Percentiles rank a stretch among this genome's conserved stretches.
Conservation (phyloP, 805 yeast species). For the Candida boleticola region DNA sequence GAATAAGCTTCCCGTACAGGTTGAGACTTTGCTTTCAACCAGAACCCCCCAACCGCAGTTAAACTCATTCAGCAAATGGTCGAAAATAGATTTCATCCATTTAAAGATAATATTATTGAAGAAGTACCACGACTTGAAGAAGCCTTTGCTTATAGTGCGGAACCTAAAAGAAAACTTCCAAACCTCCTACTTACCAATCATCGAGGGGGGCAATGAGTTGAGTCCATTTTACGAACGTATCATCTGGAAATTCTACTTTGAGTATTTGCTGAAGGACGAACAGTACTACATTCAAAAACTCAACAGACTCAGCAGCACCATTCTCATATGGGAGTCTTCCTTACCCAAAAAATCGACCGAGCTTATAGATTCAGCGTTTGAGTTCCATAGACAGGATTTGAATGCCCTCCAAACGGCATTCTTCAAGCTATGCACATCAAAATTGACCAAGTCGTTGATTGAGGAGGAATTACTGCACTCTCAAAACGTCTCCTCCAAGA, state of each 20-base stretch:
- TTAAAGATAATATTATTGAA: slow-evolving; percentile 32
- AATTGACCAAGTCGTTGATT: slow-evolving; percentile 13
- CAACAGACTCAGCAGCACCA: slow-evolving; percentile 20
- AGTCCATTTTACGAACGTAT: slow-evolving; percentile 40
- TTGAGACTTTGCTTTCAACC: slow-evolving; percentile 2
- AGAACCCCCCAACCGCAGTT: neutral
- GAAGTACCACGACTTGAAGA: slow-evolving; percentile 33
- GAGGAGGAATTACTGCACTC: slow-evolving; percentile 11
- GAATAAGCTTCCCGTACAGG: slow-evolving; percentile 15
- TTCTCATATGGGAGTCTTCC: slow-evolving; percentile 40
- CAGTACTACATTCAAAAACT: slow-evolving; percentile 20
- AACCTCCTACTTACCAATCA: slow-evolving; percentile 22
- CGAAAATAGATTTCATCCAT: slow-evolving; percentile 20
- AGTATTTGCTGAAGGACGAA: slow-evolving; percentile 23
- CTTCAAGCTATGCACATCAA: slow-evolving; percentile 19
- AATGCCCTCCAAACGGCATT: slow-evolving; percentile 24
- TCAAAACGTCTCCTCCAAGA: slow-evolving; percentile 4
- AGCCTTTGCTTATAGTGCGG: slow-evolving; percentile 30
- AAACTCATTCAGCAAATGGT: slow-evolving; percentile 14
- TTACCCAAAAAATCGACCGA: slow-evolving; percentile 9
- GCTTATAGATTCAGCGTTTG: slow-evolving; percentile 15
- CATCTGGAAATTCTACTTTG: slow-evolving; percentile 41
- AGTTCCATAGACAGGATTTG: slow-evolving; percentile 13
- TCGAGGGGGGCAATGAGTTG: slow-evolving; percentile 15
- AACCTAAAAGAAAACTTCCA: slow-evolving; percentile 27